Conservation (phyloP, 805 yeast species). For the Zygotorulaspora sp. region DNA sequence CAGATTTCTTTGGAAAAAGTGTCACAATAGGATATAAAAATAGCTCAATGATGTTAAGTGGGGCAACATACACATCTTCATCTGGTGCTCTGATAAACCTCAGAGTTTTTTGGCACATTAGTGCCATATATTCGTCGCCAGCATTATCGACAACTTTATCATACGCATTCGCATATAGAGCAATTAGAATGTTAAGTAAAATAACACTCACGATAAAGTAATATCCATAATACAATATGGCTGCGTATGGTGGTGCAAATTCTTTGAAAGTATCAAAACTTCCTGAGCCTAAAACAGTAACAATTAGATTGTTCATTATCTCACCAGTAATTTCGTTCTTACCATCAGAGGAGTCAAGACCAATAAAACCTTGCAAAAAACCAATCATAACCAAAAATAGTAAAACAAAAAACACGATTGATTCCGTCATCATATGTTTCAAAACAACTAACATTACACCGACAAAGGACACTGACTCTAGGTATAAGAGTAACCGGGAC, state of each 20-base stretch:
- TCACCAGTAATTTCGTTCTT: constrained; percentile 65
- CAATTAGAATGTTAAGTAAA: constrained; percentile 76
- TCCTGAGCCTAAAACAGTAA: constrained; percentile 72
- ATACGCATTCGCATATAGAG: constrained; percentile 80
- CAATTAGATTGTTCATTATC: constrained; percentile 58
- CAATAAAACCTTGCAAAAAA: constrained; percentile 80
- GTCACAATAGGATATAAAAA: constrained; percentile 44
- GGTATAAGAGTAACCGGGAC: constrained; percentile 68
- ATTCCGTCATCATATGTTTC: constrained; percentile 82
- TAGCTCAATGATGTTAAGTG: constrained; percentile 70
- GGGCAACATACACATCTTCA: constrained; percentile 78
- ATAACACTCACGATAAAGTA: constrained; percentile 71
- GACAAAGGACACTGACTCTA: constrained; percentile 76
- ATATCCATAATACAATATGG: constrained; percentile 70
- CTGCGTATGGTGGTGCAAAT: constrained; percentile 83
- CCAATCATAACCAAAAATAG: constrained; percentile 69
- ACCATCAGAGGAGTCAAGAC: constrained; percentile 86
- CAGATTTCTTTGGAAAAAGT: constrained; percentile 34
- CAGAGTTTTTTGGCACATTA: constrained; percentile 78
- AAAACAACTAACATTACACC: constrained; percentile 87
- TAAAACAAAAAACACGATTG: constrained; percentile 74
- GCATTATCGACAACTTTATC: constrained; percentile 78
- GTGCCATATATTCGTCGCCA: constrained; percentile 76
- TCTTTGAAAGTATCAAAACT: constrained; percentile 63
- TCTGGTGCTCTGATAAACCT: constrained; percentile 87